Evolutionary conservation across 2,329 filamentous ascomycete genomes (phyloP), one percentile per base, ranked within the genome.

Genomic region (Aulographum hederae): DNA sequence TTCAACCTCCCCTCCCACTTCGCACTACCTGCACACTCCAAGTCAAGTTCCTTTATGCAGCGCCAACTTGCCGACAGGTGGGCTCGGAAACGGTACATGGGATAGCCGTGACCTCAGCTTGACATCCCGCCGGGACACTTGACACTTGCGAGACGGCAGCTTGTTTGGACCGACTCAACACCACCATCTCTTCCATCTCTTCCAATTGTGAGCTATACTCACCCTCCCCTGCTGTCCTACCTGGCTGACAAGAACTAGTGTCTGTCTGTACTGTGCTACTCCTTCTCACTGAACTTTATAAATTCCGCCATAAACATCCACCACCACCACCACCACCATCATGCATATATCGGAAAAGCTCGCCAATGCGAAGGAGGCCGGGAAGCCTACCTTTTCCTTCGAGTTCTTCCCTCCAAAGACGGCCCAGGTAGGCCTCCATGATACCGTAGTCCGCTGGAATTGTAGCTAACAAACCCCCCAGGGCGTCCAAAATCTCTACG

Each of bases 351-450:
- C 77, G 43, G 73, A 89, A 46, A 94, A 94, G 66, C 68, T 98
- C 47, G 65, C 70, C 44, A 78, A 86, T 45, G 75, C 85, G 56
- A 73, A 84, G 57, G 68, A 69, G 59, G 72, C 75, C 47, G 73
- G 74, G 51, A 70, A 78, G 47, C 78, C 85, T 35, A 89, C 84
- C 50, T 94, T 94, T 65, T 98, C 89, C 37, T 98, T 98, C 63
- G 89, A 98, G 57, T 98, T 93, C 66, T 98, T 98, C 59, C 89
- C 89, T 32, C 89, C 89, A 25, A 98, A 98, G 63, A 98, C 89
- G 5, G 78, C 81, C 8, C 81, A 89, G 52, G 56, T 60, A 53
- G 16, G 35, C 35, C n/a, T n/a, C n/a, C n/a, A 15, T 28, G 13
- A 8, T 34, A 3, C 20, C n/a, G 8, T 4, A 30, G n/a, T 32